phyloP scores from a whole-genome alignment of 202 grass and related monocot species.

The Schoenoplectus triqueter region DNA sequence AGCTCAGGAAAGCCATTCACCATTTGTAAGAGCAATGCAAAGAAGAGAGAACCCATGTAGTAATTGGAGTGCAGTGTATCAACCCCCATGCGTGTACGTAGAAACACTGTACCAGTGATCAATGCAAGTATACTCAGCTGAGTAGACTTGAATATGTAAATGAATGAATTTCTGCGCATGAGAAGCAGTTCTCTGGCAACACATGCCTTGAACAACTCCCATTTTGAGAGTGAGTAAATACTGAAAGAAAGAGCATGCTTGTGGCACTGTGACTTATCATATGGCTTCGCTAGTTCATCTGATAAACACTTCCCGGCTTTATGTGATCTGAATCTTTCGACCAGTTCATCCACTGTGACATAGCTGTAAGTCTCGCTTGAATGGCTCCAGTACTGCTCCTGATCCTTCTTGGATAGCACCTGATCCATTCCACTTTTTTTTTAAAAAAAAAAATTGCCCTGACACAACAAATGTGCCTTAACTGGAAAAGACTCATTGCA shows the following conservation, averaged over 20 bases:
- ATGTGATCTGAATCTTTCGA: slow-evolving; percentile 53
- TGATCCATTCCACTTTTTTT: slow-evolving; percentile 38
- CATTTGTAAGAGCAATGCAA: slow-evolving; percentile 56
- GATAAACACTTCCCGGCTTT: slow-evolving; percentile 50
- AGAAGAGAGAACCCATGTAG: slow-evolving; percentile 81
- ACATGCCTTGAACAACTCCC: slow-evolving; percentile 76
- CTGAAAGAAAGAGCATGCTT: slow-evolving; percentile 64
- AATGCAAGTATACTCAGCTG: slow-evolving; percentile 65
- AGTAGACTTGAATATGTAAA: slow-evolving; percentile 62
- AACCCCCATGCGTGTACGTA: slow-evolving; percentile 55
- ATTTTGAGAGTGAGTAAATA: slow-evolving; percentile 72
- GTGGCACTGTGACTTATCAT: slow-evolving; percentile 49
- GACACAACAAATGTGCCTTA: neutral
- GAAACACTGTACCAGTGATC: slow-evolving; percentile 75
- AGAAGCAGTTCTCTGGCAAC: slow-evolving; percentile 77
- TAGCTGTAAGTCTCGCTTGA: slow-evolving; percentile 51
- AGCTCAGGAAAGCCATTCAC: slow-evolving; percentile 80
- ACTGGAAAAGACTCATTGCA: neutral
- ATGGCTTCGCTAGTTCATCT: slow-evolving; percentile 56
- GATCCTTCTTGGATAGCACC: slow-evolving; percentile 87
- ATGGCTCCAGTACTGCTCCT: slow-evolving; percentile 71
- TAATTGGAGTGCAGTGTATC: slow-evolving; percentile 71
- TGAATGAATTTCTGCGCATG: slow-evolving; percentile 72
- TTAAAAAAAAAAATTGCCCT: slow-evolving; percentile 10
- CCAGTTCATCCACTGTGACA: slow-evolving; percentile 58